These are phyloP conservation scores for Ceratocystis lukuohia DNA, from an alignment of 2,329 filamentous ascomycete species.

Conservation along the genomic window DNA sequence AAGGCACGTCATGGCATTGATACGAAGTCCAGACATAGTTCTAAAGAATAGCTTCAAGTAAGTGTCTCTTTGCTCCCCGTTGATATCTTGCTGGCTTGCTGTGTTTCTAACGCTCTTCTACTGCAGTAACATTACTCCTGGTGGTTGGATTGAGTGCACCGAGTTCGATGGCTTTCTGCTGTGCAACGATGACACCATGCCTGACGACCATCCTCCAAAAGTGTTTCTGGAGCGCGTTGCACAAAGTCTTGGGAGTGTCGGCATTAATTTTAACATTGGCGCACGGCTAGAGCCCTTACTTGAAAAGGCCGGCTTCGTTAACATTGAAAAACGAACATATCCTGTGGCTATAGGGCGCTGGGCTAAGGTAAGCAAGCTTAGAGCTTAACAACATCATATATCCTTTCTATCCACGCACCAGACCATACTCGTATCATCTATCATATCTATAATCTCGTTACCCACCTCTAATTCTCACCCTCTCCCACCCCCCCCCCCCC, in stretches of 20 bases:
- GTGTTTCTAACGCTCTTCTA: background rate
- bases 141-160: constrained; percentile 41
- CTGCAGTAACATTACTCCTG: constrained; percentile 24
- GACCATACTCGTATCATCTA: too few species aligned
- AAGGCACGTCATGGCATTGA: constrained; percentile 35
- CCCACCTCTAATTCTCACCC: too few species aligned
- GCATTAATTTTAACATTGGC: constrained; percentile 29
- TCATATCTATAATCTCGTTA: too few species aligned
- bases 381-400: too few species aligned
- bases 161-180: constrained; percentile 32
- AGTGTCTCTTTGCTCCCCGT: constrained; percentile 7
- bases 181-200: constrained; percentile 35
- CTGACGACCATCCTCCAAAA: constrained; percentile 28
- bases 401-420: too few species aligned
- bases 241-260: constrained; percentile 27
- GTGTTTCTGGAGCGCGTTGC: constrained; percentile 27
- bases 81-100: background rate
- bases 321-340: constrained; percentile 27
- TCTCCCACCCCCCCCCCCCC: too few species aligned
- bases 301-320: constrained; percentile 32
- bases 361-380: constrained; percentile 28
- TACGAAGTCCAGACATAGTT: constrained; percentile 38
- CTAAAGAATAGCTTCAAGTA: constrained; percentile 30
- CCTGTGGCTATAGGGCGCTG: constrained; percentile 36
- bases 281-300: constrained; percentile 28